These are phyloP conservation scores for Plasmodium relictum DNA, from an alignment of 169 alveolate genomes.

Conservation along the genomic window DNA sequence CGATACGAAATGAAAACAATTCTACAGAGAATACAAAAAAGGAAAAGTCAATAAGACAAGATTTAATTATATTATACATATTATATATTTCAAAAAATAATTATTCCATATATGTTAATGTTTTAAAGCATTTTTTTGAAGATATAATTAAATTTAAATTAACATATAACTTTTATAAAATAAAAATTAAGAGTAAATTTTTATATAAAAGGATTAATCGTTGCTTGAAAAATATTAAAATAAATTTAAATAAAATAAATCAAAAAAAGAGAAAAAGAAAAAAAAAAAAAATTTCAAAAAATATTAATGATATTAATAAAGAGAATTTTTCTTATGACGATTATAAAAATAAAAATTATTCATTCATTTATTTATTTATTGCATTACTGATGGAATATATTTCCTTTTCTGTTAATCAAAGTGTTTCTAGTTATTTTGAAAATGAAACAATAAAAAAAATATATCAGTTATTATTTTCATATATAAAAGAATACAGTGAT, in stretches of 20 bases:
- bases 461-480: constrained; percentile 2
- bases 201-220: constrained; percentile 41
- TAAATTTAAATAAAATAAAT: not conserved
- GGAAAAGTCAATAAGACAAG: constrained; percentile 27
- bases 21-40: not conserved
- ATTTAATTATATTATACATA: constrained; percentile 35
- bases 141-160: constrained; percentile 30
- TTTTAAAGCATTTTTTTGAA: constrained; percentile 26
- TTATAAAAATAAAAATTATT: constrained; percentile 37
- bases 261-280: constrained; percentile 1
- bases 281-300: not conserved
- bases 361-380: constrained; percentile 45
- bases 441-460: constrained; percentile 13
- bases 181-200: constrained; percentile 34
- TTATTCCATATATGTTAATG: constrained; percentile 27
- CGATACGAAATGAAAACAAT: not conserved
- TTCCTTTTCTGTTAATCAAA: constrained; percentile 10
- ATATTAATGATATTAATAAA: not conserved
- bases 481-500: constrained; percentile 40
- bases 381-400: constrained; percentile 44
- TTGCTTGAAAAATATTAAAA: constrained; percentile 22
- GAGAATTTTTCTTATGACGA: constrained; percentile 12
- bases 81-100: constrained; percentile 25
- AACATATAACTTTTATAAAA: constrained; percentile 26
- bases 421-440: constrained; percentile 11